These are phyloP conservation scores for Phytophthora sojae DNA, from an alignment of 352 stramenopile species.

Conservation along the genomic window DNA sequence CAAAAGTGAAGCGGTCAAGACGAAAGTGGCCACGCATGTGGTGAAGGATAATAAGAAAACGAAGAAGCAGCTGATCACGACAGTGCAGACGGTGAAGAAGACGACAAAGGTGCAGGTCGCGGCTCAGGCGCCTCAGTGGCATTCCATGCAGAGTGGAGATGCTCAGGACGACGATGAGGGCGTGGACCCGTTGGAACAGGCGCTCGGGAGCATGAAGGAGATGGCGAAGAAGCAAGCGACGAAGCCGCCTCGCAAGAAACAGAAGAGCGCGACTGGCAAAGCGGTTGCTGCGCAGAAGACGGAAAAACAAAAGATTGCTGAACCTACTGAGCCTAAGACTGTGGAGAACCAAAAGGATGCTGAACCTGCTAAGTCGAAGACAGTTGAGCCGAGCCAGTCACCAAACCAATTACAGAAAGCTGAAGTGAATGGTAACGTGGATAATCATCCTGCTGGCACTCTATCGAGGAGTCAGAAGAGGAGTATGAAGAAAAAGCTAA, in stretches of 20 bases:
- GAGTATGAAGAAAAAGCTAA: slow-evolving; percentile 6
- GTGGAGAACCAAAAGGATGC: too few species aligned
- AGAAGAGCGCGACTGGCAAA: slow-evolving; percentile 13
- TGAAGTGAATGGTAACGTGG: neutral
- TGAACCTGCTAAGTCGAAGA: neutral
- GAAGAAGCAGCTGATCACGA: slow-evolving; percentile 6
- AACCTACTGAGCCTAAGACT: neutral
- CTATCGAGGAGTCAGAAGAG: slow-evolving; percentile 11
- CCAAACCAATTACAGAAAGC: neutral
- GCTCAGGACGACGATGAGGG: slow-evolving; percentile 20
- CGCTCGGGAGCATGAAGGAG: slow-evolving; percentile 46
- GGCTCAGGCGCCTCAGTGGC: slow-evolving; percentile 10
- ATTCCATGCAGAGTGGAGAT: slow-evolving; percentile 13
- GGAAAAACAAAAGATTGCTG: neutral
- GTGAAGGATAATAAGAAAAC: slow-evolving; percentile 5
- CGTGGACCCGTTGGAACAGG: slow-evolving; percentile 45
- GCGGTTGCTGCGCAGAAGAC: slow-evolving; percentile 8
- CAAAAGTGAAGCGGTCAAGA: slow-evolving; percentile 7
- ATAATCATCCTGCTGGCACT: neutral
- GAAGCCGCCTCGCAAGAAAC: slow-evolving; percentile 22
- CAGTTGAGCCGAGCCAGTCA: too few species aligned
- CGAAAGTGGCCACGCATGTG: neutral
- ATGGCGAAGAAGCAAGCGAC: slow-evolving; percentile 19
- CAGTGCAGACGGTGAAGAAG: slow-evolving; percentile 17
- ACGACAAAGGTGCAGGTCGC: slow-evolving; percentile 7